A percentile compares a stretch with the other conserved stretches of the same genome.
Conservation (phyloP, 2,329 filamentous ascomycete genomes). For the Claviceps spartinae region DNA sequence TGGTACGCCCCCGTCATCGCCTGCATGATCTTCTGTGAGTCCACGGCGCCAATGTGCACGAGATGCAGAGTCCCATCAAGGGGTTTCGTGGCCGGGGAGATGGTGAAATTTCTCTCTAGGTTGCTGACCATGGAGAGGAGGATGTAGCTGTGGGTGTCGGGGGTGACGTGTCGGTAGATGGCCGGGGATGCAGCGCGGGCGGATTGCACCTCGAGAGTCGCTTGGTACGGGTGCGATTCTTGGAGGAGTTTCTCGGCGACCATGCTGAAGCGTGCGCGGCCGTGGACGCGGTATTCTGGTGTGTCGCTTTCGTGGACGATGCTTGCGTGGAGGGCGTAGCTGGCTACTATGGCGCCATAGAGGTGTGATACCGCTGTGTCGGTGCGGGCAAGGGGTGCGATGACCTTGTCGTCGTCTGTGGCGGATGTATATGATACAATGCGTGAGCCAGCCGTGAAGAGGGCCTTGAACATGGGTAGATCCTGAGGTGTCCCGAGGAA, state of each 20-base stretch:
- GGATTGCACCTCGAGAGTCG: constrained; percentile 23
- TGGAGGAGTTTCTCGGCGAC: constrained; percentile 64
- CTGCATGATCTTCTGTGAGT: constrained; percentile 55
- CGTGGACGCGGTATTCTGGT: constrained; percentile 61
- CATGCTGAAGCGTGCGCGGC: constrained; percentile 68
- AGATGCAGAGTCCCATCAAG: constrained; percentile 59
- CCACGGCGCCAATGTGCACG: constrained; percentile 59
- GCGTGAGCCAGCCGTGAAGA: constrained; percentile 44
- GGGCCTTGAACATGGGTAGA: constrained; percentile 49
- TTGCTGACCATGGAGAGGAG: constrained; percentile 66
- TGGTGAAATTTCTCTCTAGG: constrained; percentile 67
- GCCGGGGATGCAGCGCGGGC: not conserved
- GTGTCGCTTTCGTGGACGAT: constrained; percentile 89
- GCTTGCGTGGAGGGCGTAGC: constrained; percentile 80
- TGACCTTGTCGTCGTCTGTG: not conserved
- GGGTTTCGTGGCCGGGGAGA: constrained; percentile 59
- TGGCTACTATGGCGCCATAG: constrained; percentile 72
- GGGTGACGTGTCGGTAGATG: constrained; percentile 15
- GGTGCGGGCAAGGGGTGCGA: constrained; percentile 13
- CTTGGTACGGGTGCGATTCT: constrained; percentile 36
- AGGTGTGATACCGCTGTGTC: constrained; percentile 27
- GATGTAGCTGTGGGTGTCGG: constrained; percentile 56
- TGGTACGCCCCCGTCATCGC: constrained; percentile 58
- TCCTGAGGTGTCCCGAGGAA: constrained; percentile 39
- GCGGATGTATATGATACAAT: constrained; percentile 25